Conservation (phyloP, 1,139 yeast species). For the Petasospora rhodanensis region DNA sequence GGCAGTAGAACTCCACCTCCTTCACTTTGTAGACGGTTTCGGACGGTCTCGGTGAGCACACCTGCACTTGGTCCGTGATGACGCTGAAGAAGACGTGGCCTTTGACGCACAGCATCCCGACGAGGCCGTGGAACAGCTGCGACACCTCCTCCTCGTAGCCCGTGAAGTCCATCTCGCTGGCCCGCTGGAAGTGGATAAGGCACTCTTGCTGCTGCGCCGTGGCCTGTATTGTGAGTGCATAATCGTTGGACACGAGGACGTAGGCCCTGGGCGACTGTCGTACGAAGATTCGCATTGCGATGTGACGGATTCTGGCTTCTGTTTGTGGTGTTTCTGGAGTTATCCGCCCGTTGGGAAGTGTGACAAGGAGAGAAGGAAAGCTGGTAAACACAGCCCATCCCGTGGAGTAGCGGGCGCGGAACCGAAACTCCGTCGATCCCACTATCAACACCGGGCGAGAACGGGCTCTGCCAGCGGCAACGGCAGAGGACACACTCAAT, state of each 20-base stretch:
- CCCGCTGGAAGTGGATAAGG: constrained; percentile 47
- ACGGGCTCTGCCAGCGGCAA: too few relatives aligned
- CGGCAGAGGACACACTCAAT: too few relatives aligned
- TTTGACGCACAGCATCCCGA: constrained; percentile 57
- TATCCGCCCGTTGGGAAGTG: too few relatives aligned
- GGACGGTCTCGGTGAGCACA: constrained; percentile 54
- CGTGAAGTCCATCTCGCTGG: constrained; percentile 35
- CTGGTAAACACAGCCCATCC: too few relatives aligned
- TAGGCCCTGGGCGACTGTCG: constrained; percentile 52
- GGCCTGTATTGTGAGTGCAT: constrained; percentile 42
- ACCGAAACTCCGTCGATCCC: too few relatives aligned
- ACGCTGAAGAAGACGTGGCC: constrained; percentile 54
- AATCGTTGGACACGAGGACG: constrained; percentile 43
- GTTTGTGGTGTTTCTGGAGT: too few relatives aligned
- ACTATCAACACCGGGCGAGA: too few relatives aligned
- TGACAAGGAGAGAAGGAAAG: too few relatives aligned
- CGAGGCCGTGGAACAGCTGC: constrained; percentile 45
- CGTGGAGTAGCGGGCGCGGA: too few relatives aligned
- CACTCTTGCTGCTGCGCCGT: constrained; percentile 24
- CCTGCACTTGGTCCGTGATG: constrained; percentile 49
- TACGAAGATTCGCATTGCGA: constrained; percentile 29
- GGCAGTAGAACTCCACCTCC: constrained; percentile 59
- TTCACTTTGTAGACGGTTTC: constrained; percentile 50
- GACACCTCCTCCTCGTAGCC: constrained; percentile 40
- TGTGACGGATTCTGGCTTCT: neutral